These are phyloP conservation scores for Puccinia sorghi DNA, from an alignment of 1,284 basidiomycete species.

Conservation along the genomic window DNA sequence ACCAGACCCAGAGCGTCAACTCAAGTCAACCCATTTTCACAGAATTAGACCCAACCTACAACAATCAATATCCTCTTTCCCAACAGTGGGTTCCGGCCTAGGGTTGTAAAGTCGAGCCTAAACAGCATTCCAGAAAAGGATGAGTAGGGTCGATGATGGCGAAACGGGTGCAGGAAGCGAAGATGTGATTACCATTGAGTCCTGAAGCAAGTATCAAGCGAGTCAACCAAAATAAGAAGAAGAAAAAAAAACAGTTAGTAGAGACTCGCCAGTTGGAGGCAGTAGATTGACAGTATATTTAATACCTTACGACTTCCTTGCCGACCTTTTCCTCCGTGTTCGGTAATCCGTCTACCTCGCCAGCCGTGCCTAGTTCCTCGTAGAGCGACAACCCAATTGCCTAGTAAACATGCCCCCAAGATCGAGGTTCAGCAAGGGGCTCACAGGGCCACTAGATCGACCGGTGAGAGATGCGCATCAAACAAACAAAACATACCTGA, in stretches of 20 bases:
- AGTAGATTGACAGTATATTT: not conserved
- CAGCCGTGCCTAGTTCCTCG: constrained; percentile 65
- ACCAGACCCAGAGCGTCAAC: too few relatives aligned
- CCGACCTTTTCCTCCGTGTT: constrained; percentile 48
- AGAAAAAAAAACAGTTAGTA: not conserved
- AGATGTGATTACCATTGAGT: constrained; percentile 37
- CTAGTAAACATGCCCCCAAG: constrained; percentile 54
- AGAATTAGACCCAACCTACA: constrained; percentile 62
- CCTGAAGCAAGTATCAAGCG: not conserved
- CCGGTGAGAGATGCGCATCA: not conserved
- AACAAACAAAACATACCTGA: constrained; percentile 27
- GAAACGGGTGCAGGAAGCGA: not conserved
- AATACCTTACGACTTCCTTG: constrained; percentile 43
- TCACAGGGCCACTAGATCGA: not conserved
- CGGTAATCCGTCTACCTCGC: constrained; percentile 38
- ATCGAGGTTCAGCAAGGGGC: not conserved
- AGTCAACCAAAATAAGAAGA: not conserved
- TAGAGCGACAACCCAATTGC: constrained; percentile 92
- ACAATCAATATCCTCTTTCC: constrained; percentile 80
- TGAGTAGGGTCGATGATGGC: not conserved
- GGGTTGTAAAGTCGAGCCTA: constrained; percentile 46
- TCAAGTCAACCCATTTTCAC: not conserved
- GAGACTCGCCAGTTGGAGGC: too few relatives aligned
- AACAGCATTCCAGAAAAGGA: not conserved
- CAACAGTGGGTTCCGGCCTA: constrained; percentile 68